A percentile compares a stretch with the other conserved stretches of the same genome.
phyloP scores from a whole-genome alignment of 2,329 filamentous ascomycete species.

The Dactylellina cionopaga region DNA sequence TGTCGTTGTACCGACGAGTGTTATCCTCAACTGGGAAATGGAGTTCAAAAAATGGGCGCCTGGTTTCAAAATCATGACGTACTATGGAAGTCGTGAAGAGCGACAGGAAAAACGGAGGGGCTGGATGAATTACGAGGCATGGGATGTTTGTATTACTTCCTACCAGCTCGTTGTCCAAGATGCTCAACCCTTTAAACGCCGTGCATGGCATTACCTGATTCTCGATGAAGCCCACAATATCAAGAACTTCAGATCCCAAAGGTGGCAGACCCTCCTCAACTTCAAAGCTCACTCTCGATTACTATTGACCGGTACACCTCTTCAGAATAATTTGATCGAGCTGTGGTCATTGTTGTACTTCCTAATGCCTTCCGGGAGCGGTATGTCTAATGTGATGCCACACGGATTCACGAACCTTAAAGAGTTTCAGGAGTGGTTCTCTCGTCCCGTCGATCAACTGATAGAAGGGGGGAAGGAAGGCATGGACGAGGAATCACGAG shows the following conservation, averaged over 20 bases:
- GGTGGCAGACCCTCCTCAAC: slow-evolving; percentile 93
- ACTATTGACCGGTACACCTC: slow-evolving; percentile 88
- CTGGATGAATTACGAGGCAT: slow-evolving; percentile 91
- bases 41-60: slow-evolving; percentile 99
- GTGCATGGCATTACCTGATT: slow-evolving; percentile 97
- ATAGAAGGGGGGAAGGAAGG: slow-evolving; percentile 92
- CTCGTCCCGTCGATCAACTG: slow-evolving; percentile 94
- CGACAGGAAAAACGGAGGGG: slow-evolving; percentile 88
- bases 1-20: slow-evolving; percentile 95
- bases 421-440: slow-evolving; percentile 96
- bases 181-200: slow-evolving; percentile 89
- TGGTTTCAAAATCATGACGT: slow-evolving; percentile 96
- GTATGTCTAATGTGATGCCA: slow-evolving; percentile 56
- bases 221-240: slow-evolving; percentile 99
- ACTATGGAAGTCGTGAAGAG: slow-evolving; percentile 94
- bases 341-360: slow-evolving; percentile 98
- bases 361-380: slow-evolving; percentile 81
- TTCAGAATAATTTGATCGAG: slow-evolving; percentile 97
- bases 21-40: slow-evolving; percentile 99
- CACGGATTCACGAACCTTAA: slow-evolving; percentile 88
- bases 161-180: slow-evolving; percentile 97
- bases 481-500: slow-evolving; percentile 91
- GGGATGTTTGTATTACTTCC: slow-evolving; percentile 97
- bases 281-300: slow-evolving; percentile 91
- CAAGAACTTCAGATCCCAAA: slow-evolving; percentile 97